These are phyloP conservation scores for Aeminium ludgeri DNA, from an alignment of 495 filamentous ascomycete genomes.

Conservation along the genomic window DNA sequence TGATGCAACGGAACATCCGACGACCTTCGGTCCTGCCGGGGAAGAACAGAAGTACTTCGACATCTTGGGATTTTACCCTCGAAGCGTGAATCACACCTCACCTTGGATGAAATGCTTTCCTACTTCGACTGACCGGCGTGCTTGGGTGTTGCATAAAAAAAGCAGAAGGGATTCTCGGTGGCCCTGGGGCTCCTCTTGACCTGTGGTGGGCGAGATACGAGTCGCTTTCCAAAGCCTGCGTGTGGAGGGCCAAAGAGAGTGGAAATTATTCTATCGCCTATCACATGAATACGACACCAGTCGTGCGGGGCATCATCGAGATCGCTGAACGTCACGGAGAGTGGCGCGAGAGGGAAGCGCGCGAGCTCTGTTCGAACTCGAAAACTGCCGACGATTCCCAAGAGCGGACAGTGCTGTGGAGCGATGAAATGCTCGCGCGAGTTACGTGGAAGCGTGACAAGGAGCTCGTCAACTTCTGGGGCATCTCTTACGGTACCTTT, in stretches of 20 bases:
- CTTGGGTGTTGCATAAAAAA: too few relatives aligned
- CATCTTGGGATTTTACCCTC: slow-evolving; percentile 37
- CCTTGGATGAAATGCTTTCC: slow-evolving; percentile 31
- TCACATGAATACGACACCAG: slow-evolving; percentile 5
- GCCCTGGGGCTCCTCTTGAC: too few relatives aligned
- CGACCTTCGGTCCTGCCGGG: too few relatives aligned
- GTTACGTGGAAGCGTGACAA: not conserved
- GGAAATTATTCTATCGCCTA: slow-evolving; percentile 19
- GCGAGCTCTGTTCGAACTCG: not conserved
- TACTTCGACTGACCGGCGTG: not conserved
- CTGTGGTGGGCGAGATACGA: too few relatives aligned
- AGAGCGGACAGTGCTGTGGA: too few relatives aligned
- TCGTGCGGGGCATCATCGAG: slow-evolving; percentile 10
- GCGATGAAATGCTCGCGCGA: too few relatives aligned
- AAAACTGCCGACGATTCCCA: too few relatives aligned
- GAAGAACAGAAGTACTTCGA: slow-evolving; percentile 27
- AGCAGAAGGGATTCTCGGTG: too few relatives aligned
- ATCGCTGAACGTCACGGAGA: slow-evolving; percentile 24
- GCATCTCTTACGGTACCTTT: slow-evolving; percentile 17
- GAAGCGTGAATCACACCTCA: slow-evolving; percentile 22
- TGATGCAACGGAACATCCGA: too few relatives aligned
- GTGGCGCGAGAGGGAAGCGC: slow-evolving; percentile 21
- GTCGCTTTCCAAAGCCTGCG: too few relatives aligned
- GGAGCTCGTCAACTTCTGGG: slow-evolving; percentile 16
- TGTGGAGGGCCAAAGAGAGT: too few relatives aligned